These are phyloP conservation scores for Sporisorium reilianum DNA, from an alignment of 1,284 basidiomycete species.

Conservation along the genomic window DNA sequence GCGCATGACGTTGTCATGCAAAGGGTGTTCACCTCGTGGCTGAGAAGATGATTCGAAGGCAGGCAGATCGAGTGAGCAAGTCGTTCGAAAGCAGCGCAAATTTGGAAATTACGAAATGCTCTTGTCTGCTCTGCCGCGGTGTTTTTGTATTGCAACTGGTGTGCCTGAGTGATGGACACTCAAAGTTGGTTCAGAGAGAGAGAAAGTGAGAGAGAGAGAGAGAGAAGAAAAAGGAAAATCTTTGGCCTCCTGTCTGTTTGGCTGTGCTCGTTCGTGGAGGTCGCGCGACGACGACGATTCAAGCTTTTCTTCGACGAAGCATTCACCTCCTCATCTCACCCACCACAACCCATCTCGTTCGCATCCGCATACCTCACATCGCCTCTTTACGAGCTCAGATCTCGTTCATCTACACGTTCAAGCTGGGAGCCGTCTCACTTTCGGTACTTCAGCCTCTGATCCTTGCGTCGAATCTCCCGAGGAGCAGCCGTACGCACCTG, in stretches of 20 bases:
- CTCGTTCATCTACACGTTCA: conserved; percentile 4
- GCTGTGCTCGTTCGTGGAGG: not conserved
- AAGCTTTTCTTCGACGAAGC: not conserved
- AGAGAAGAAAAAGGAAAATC: not conserved
- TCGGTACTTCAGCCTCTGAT: conserved; percentile 37
- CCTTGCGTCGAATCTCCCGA: conserved; percentile 17
- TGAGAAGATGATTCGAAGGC: not conserved
- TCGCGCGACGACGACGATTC: conserved; percentile 3
- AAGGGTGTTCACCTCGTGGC: not conserved
- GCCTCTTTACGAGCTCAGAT: not conserved
- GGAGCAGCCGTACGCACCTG: conserved; percentile 43
- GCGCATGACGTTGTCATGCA: not conserved
- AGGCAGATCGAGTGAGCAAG: not conserved
- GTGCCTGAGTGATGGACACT: conserved; percentile 1
- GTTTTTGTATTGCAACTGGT: not conserved
- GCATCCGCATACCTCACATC: conserved; percentile 1
- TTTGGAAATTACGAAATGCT: conserved; percentile 1
- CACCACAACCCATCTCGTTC: not conserved
- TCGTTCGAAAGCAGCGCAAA: not conserved
- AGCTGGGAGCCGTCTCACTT: conserved; percentile 26
- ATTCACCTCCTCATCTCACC: not conserved
- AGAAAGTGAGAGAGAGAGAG: too few species aligned
- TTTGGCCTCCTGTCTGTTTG: not conserved
- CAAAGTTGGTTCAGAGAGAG: not conserved
- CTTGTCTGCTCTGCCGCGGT: not conserved